These are phyloP conservation scores for Phytophthora niederhauseri DNA, from an alignment of 352 stramenopile genomes.

Conservation along the genomic window DNA sequence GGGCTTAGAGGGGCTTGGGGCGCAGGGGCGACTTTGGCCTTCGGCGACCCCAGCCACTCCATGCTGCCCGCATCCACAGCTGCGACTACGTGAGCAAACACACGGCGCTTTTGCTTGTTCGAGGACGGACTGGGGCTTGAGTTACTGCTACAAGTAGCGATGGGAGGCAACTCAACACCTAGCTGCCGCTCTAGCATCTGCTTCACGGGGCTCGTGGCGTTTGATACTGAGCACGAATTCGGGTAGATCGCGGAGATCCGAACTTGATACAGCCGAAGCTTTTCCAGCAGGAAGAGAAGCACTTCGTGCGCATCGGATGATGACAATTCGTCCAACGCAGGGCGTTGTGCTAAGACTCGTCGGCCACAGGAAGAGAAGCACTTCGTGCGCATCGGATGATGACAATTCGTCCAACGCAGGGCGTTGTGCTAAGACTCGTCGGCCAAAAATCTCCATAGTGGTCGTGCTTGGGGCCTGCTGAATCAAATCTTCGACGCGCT, in stretches of 20 bases:
- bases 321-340: conserved; percentile 59
- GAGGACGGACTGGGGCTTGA: conserved; percentile 34
- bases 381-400: conserved; percentile 41
- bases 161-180: conserved; percentile 62
- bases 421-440: conserved; percentile 31
- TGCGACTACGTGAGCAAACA: conserved; percentile 47
- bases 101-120: conserved; percentile 51
- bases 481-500: conserved; percentile 34
- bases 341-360: conserved; percentile 31
- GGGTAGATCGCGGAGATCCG: conserved; percentile 52
- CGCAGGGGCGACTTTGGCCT: conserved; percentile 9
- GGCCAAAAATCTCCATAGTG: conserved; percentile 47
- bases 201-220: conserved; percentile 15
- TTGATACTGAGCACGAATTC: background rate
- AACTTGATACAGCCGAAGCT: conserved; percentile 67
- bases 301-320: conserved; percentile 48
- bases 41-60: conserved; percentile 12
- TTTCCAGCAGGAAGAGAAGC: conserved; percentile 65
- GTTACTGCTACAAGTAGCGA: conserved; percentile 19
- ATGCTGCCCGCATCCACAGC: conserved; percentile 31
- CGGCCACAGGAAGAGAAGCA: conserved; percentile 58
- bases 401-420: conserved; percentile 60
- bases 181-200: conserved; percentile 55
- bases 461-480: conserved; percentile 29
- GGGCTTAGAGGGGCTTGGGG: conserved; percentile 19